These are phyloP conservation scores for Calendula officinalis DNA, from an alignment of 129 eudicot species.

Conservation along the genomic window DNA sequence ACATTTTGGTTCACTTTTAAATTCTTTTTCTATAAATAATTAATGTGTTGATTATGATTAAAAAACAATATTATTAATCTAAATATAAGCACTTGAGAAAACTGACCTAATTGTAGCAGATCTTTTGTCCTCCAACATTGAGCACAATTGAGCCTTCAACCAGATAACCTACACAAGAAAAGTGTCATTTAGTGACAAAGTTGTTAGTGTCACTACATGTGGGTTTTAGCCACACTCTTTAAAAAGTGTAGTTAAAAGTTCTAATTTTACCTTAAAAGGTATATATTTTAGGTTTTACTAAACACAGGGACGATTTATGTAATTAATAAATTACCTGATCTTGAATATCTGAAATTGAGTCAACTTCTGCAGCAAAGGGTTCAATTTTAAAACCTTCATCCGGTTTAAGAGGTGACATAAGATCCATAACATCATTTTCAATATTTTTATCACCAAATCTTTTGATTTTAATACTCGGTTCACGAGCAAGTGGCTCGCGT, in stretches of 20 bases:
- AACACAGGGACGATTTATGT: not conserved
- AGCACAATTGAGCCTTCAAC: conserved; percentile 84
- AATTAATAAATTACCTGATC: conserved; percentile 58
- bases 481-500: conserved; percentile 48
- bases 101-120: conserved; percentile 80
- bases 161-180: conserved; percentile 67
- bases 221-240: too few relatives aligned
- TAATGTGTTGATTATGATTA: not conserved
- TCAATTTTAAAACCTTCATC: conserved; percentile 50
- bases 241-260: too few relatives aligned
- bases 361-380: conserved; percentile 46
- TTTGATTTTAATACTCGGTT: conserved; percentile 33
- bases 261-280: too few relatives aligned
- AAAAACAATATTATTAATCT: not conserved
- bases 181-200: too few relatives aligned
- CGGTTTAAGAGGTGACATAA: conserved; percentile 40
- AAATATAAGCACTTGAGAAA: conserved; percentile 22
- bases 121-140: conserved; percentile 91
- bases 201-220: too few relatives aligned
- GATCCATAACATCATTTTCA: conserved; percentile 15
- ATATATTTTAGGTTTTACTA: too few relatives aligned
- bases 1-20: not conserved
- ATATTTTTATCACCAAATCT: conserved; percentile 31
- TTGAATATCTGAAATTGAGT: conserved; percentile 70
- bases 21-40: not conserved